Percentiles rank a stretch among this genome's conserved stretches.
These are phyloP conservation scores for Mycena latifolia DNA, from an alignment of 768 basidiomycete species.

Conservation along the genomic window DNA sequence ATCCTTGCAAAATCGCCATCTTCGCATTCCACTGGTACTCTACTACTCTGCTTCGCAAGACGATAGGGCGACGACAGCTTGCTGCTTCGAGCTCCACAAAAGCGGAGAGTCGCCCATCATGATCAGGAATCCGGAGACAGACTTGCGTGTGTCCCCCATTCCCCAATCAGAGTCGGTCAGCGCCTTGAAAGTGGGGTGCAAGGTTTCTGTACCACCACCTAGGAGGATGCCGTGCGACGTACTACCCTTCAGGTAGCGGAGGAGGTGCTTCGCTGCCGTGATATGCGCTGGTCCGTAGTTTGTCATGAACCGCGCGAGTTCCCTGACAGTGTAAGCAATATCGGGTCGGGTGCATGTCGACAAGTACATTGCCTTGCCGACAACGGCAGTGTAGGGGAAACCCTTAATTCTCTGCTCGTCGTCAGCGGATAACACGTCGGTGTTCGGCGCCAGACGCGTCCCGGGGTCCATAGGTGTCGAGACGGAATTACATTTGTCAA, in stretches of 20 bases:
- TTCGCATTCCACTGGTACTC: too few relatives aligned
- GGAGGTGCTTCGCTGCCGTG: conserved; percentile 27
- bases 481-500: too few relatives aligned
- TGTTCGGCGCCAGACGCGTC: too few relatives aligned
- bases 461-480: too few relatives aligned
- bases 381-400: too few relatives aligned
- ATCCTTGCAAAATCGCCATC: too few relatives aligned
- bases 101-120: conserved; percentile 40
- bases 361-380: conserved; percentile 9
- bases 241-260: conserved; percentile 27
- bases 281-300: conserved; percentile 16
- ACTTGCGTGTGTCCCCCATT: conserved; percentile 30
- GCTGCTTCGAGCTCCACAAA: conserved; percentile 48
- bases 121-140: conserved; percentile 47
- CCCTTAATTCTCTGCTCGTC: too few relatives aligned
- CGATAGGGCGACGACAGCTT: conserved; percentile 45
- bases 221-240: conserved; percentile 3
- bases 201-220: not conserved
- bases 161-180: conserved; percentile 31
- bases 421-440: too few relatives aligned
- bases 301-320: conserved; percentile 17
- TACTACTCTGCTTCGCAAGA: too few relatives aligned
- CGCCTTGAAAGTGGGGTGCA: conserved; percentile 10
- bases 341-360: conserved; percentile 11
- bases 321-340: conserved; percentile 4